A percentile compares a stretch with the other conserved stretches of the same genome.
phyloP scores from a whole-genome alignment of 164 flowering plant genomes.

The Nelumbo lutea region DNA sequence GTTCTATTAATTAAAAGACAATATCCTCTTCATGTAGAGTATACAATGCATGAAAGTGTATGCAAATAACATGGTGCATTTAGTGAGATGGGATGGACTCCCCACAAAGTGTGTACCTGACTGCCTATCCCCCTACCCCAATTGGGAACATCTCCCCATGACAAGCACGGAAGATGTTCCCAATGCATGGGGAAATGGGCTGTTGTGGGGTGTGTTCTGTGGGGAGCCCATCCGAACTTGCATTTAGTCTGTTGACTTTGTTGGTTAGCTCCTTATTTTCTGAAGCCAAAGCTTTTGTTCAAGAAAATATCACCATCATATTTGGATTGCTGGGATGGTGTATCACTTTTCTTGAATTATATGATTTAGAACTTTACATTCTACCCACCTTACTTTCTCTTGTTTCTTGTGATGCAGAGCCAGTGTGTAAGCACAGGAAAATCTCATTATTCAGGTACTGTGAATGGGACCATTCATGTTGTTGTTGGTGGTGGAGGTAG shows the following conservation, averaged over 20 bases:
- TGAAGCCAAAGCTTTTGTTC: background rate
- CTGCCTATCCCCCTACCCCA: no score
- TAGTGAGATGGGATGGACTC: background rate
- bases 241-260: background rate
- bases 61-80: background rate
- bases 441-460: conserved; percentile 48
- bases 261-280: background rate
- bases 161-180: no score
- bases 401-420: conserved; percentile 38
- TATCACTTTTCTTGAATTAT: background rate
- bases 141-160: no score
- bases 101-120: no score
- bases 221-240: no score
- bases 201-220: no score
- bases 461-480: conserved; percentile 80
- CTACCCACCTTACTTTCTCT: background rate
- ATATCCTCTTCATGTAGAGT: background rate
- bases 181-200: no score
- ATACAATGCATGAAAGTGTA: background rate
- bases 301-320: background rate
- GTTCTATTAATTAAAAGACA: no score
- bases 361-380: background rate
- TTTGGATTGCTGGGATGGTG: background rate
- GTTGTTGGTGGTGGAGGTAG: conserved; percentile 85
- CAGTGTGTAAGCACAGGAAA: conserved; percentile 55